Percentiles rank a stretch among this genome's conserved stretches.
phyloP scores from a whole-genome alignment of 2,329 filamentous ascomycete genomes.

The Gnomoniopsis sp. region DNA sequence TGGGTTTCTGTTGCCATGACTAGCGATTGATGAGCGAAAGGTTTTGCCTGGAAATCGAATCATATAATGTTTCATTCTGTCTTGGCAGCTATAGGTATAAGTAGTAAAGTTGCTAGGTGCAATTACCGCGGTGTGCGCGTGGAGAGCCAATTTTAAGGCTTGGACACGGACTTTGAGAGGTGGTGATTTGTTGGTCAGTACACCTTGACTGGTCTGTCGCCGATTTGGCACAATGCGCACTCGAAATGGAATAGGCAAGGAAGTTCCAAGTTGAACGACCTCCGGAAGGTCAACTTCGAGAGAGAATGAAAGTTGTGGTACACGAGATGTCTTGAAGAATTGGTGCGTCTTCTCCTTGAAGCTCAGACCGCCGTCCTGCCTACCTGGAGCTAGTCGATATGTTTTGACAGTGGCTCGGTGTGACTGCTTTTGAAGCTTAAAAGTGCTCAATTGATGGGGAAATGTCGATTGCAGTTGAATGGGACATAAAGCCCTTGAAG shows the following conservation, averaged over 20 bases:
- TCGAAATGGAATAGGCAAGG: slow-evolving; percentile 21
- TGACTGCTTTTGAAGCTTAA: neutral
- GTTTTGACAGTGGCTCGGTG: slow-evolving; percentile 18
- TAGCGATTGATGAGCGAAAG: neutral
- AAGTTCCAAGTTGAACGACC: slow-evolving; percentile 28
- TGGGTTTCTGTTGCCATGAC: neutral
- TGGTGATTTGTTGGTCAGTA: slow-evolving; percentile 9
- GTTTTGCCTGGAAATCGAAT: neutral
- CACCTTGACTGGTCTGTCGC: slow-evolving; percentile 13
- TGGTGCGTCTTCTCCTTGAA: slow-evolving; percentile 31
- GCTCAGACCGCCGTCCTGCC: slow-evolving; percentile 26
- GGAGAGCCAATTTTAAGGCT: slow-evolving; percentile 18
- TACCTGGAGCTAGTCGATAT: slow-evolving; percentile 28
- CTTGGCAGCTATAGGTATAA: neutral
- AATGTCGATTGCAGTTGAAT: slow-evolving; percentile 20
- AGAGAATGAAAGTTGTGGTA: slow-evolving; percentile 28
- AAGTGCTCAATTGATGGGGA: slow-evolving; percentile 21
- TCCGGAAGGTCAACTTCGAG: slow-evolving; percentile 26
- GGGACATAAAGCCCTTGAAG: slow-evolving; percentile 21
- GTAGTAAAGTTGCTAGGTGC: slow-evolving; percentile 14
- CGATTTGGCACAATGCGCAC: slow-evolving; percentile 19
- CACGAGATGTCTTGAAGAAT: slow-evolving; percentile 30
- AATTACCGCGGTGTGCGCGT: slow-evolving; percentile 15
- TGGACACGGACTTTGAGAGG: slow-evolving; percentile 18
- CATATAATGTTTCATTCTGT: neutral